Base-by-base conservation (phyloP, 169 alveolate species). In the Blepharisma undulans region DNA sequence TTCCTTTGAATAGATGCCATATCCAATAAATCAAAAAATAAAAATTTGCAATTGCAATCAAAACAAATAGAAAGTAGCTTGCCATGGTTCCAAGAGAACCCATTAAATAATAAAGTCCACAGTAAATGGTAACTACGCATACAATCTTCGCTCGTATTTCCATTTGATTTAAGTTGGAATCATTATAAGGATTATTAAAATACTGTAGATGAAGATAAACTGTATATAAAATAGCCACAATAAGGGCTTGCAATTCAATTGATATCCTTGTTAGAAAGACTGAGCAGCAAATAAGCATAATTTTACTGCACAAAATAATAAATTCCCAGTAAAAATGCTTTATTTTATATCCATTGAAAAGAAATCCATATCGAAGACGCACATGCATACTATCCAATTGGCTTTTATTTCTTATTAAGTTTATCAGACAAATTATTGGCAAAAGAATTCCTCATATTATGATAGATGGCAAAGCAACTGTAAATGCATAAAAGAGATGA, bases 391-490 rank as follows among this genome's bases (percentile, higher is more conserved):
- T 60, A 0, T 88, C 72, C 72, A 93, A 34, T 0, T 72, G 18
- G 1, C 27, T 21, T 79, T 92, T 76, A 22, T 92, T 76, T 21
- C 25, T 36, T 19, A 32, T 72, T 27, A 95, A 19, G 19, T 82
- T 16, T 2, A 91, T 4, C 21, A 89, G 78, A 14, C 89, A 89
- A 21, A 91, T 4, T 2, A 84, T 48, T 18, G 97, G 97, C 29
- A 88, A 34, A 8, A 95, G 95, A 76, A 93, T 30, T 25, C 86
- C 95, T 93, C 95, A 93, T 1, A 95, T 25, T 6, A 93, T 72
- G 3, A 93, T 36, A 76, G 79, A 72, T 16, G 96, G 96, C 12
- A 93, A 27, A 1, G 94, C 92, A 0, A 95, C 78, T 0, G 48
- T 32, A 0, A 95, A 36, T 12, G 89, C 74, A 93, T 92, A 93